Conservation (phyloP, 441 rosid genomes). For the Flueggea neowawraea region DNA sequence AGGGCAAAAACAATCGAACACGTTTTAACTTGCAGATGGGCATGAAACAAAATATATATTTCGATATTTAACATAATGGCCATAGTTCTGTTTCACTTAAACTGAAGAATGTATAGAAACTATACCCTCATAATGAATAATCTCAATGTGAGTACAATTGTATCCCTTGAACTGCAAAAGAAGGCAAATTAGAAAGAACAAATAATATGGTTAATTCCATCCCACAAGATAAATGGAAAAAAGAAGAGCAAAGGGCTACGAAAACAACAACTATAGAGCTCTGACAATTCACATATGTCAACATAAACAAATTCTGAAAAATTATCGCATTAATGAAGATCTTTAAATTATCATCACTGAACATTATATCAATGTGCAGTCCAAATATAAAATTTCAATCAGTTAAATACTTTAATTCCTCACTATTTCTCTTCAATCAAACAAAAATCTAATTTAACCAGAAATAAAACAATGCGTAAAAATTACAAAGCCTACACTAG, state of each 20-base stretch:
- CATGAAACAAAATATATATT: not conserved
- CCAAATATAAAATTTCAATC: too few species aligned
- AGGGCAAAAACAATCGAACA: not conserved
- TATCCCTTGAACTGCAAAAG: constrained; percentile 81
- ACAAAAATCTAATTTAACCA: too few species aligned
- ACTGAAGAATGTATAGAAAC: constrained; percentile 11
- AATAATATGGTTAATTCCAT: not conserved
- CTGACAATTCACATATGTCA: too few species aligned
- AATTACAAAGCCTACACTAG: too few species aligned
- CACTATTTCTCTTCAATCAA: too few species aligned
- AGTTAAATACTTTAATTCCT: too few species aligned
- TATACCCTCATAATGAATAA: constrained; percentile 68
- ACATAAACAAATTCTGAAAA: too few species aligned
- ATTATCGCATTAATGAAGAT: too few species aligned
- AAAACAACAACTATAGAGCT: not conserved
- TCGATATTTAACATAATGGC: not conserved
- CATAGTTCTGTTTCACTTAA: constrained; percentile 1
- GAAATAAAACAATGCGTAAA: too few species aligned
- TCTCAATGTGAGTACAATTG: constrained; percentile 85
- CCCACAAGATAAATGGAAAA: too few species aligned
- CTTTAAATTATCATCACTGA: too few species aligned
- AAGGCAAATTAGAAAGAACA: not conserved
- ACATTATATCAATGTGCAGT: too few species aligned
- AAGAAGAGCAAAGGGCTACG: not conserved
- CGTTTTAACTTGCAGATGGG: not conserved